phyloP scores from a whole-genome alignment of 176 grass and related monocot species.

The Secale cereale region DNA sequence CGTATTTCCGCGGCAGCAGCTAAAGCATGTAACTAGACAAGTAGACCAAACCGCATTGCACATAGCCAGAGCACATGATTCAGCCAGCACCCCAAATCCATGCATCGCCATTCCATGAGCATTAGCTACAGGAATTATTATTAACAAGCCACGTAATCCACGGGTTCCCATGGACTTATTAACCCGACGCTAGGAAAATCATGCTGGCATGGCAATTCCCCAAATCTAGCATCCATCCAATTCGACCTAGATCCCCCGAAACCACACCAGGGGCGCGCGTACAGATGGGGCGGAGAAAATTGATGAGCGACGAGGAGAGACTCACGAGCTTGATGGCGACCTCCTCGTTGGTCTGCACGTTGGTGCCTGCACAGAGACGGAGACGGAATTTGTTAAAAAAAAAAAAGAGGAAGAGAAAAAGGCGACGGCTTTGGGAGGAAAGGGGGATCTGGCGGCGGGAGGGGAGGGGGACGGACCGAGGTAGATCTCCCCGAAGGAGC shows the following conservation, averaged over 20 bases:
- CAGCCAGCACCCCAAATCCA: neutral
- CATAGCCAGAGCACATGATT: too few relatives aligned
- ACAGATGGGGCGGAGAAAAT: neutral
- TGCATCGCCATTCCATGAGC: neutral
- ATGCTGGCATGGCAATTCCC: neutral
- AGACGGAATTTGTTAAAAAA: neutral
- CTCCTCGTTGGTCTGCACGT: slow-evolving; percentile 90
- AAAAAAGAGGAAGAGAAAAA: neutral
- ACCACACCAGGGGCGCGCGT: neutral
- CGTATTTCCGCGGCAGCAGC: neutral
- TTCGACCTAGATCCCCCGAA: slow-evolving; percentile 14
- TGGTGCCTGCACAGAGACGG: slow-evolving; percentile 52
- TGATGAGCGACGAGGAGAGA: neutral
- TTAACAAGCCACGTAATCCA: neutral
- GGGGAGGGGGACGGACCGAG: slow-evolving; percentile 33
- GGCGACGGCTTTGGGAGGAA: slow-evolving; percentile 16
- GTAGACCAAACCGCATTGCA: neutral
- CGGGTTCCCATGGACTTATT: neutral
- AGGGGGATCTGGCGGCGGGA: neutral
- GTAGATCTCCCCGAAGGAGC: slow-evolving; percentile 78
- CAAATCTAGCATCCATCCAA: neutral
- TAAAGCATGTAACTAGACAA: neutral
- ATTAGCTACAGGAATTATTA: neutral
- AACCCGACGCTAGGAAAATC: neutral
- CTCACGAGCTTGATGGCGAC: slow-evolving; percentile 95